A percentile compares a stretch with the other conserved stretches of the same genome.
phyloP scores from a whole-genome alignment of 345 rosid genomes.

The Erucastrum elatum region DNA sequence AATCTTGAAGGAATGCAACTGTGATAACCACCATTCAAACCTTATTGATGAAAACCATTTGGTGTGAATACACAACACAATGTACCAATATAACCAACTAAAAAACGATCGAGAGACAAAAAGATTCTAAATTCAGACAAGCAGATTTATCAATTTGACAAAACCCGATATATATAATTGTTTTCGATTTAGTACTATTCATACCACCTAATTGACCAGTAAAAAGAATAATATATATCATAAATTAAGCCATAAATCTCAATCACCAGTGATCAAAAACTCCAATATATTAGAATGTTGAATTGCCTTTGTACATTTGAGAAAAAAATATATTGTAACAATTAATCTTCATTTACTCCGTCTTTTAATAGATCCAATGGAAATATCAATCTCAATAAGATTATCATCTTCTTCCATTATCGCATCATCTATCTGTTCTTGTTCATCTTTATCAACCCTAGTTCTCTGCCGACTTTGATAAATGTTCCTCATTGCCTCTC shows the following conservation, averaged over 20 bases:
- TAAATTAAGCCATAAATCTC: not conserved
- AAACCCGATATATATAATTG: not conserved
- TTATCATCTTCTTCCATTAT: slow-evolving; percentile 70
- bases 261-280: not conserved
- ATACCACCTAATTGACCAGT: not conserved
- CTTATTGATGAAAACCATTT: not conserved
- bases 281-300: not conserved
- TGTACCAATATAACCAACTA: not conserved
- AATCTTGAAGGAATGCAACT: not conserved
- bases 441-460: slow-evolving; percentile 7
- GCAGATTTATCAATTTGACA: too few species aligned
- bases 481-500: slow-evolving; percentile 10
- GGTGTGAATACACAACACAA: not conserved
- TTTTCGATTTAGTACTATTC: not conserved
- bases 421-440: slow-evolving; percentile 34
- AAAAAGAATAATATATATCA: not conserved
- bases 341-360: slow-evolving; percentile 14
- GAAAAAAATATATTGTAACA: not conserved
- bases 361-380: slow-evolving; percentile 68
- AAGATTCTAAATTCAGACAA: not conserved
- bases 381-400: slow-evolving; percentile 79
- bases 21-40: not conserved
- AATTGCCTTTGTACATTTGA: slow-evolving; percentile 7
- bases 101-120: not conserved
- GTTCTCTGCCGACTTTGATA: slow-evolving; percentile 16